Percentiles rank a stretch among this genome's conserved stretches.
These are phyloP conservation scores for Vitis amurensis DNA, from an alignment of 164 flowering plant genomes.

Conservation along the genomic window DNA sequence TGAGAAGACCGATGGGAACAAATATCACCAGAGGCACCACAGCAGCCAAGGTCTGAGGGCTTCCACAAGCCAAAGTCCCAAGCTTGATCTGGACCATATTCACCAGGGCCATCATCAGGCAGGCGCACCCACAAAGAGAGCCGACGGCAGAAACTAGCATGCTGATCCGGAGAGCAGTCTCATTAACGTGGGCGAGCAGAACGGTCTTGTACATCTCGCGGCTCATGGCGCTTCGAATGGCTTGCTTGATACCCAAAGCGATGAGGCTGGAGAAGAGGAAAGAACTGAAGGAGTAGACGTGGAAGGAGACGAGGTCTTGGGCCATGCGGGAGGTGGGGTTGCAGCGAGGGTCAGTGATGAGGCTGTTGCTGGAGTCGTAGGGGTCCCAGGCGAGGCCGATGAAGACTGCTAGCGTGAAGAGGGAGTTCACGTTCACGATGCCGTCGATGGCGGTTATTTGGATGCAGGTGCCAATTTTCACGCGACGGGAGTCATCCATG, in stretches of 20 bases:
- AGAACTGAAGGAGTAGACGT: conserved; percentile 82
- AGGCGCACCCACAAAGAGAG: conserved; percentile 71
- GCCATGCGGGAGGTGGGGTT: conserved; percentile 24
- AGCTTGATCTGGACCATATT: conserved; percentile 86
- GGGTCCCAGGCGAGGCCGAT: conserved; percentile 85
- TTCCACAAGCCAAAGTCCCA: conserved; percentile 60
- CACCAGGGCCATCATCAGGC: conserved; percentile 75
- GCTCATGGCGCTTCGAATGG: conserved; percentile 35
- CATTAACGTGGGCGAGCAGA: conserved; percentile 40
- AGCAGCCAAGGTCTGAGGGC: conserved; percentile 35
- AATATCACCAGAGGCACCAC: conserved; percentile 49
- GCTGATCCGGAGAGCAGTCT: conserved; percentile 52
- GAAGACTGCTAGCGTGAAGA: conserved; percentile 90
- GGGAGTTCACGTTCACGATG: conserved; percentile 78
- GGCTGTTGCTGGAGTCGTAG: conserved; percentile 41
- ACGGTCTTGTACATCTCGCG: conserved; percentile 17
- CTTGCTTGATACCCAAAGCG: conserved; percentile 77
- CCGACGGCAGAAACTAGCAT: conserved; percentile 65
- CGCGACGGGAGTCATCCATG: not conserved
- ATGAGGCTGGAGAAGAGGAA: conserved; percentile 92
- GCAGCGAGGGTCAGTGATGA: conserved; percentile 43
- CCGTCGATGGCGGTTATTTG: conserved; percentile 83
- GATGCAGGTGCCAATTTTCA: conserved; percentile 44
- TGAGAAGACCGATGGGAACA: conserved; percentile 40
- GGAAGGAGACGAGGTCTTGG: conserved; percentile 66